A percentile compares a stretch with the other conserved stretches of the same genome.
phyloP scores from a whole-genome alignment of 257 asterid species.

The Forsythia suspensa region DNA sequence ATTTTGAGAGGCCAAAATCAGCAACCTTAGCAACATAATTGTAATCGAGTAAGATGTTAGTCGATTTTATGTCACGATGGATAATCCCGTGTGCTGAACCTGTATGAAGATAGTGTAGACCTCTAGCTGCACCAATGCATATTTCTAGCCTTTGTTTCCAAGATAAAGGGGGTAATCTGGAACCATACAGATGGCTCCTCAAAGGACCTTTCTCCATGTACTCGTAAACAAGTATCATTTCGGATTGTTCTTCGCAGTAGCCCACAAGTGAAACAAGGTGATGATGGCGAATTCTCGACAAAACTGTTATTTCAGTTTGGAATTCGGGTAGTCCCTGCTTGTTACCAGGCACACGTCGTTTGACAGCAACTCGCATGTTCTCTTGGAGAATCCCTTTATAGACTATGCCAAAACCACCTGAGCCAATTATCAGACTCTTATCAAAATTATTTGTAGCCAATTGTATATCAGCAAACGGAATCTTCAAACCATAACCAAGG shows the following conservation, averaged over 20 bases:
- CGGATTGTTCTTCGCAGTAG: constrained; percentile 70
- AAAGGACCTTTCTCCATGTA: constrained; percentile 73
- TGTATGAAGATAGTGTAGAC: constrained; percentile 77
- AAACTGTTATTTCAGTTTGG: constrained; percentile 63
- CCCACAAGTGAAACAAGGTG: constrained; percentile 79
- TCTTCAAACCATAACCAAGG: constrained; percentile 50
- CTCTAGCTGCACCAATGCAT: constrained; percentile 90
- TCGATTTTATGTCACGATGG: constrained; percentile 74
- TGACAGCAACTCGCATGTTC: constrained; percentile 59
- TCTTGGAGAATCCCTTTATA: constrained; percentile 57
- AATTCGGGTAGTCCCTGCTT: constrained; percentile 79
- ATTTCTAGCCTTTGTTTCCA: constrained; percentile 82
- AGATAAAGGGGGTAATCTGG: constrained; percentile 42
- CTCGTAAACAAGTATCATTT: constrained; percentile 81
- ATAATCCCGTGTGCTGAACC: constrained; percentile 82
- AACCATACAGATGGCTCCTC: constrained; percentile 59
- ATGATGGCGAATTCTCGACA: constrained; percentile 68
- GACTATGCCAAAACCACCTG: constrained; percentile 75
- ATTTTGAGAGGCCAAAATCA: constrained; percentile 75
- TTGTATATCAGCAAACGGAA: constrained; percentile 59
- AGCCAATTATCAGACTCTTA: constrained; percentile 55
- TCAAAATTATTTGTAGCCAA: constrained; percentile 63
- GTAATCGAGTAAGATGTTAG: constrained; percentile 68
- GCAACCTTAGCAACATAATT: constrained; percentile 69
- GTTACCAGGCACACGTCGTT: constrained; percentile 65